phyloP scores from a whole-genome alignment of 345 rosid genomes.

The Bretschneidera sinensis region DNA sequence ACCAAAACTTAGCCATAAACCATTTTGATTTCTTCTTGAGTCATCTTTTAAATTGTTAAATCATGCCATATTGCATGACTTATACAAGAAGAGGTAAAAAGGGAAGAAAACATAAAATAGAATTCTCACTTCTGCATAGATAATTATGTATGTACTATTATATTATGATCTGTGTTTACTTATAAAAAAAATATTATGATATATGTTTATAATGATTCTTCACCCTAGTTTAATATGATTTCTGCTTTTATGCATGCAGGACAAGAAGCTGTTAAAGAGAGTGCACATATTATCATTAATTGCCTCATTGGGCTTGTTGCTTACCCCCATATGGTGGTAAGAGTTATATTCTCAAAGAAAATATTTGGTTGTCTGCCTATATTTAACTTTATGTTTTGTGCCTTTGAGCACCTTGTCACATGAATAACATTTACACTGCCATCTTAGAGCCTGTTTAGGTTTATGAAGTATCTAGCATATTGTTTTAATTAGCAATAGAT shows the following conservation, averaged over 20 bases:
- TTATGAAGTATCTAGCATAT: no score
- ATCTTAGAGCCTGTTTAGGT: no score
- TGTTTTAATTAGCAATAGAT: no score
- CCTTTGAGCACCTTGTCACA: background rate
- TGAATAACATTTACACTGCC: no score
- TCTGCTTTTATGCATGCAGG: slow-evolving; percentile 37
- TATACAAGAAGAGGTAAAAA: no score
- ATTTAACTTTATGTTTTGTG: background rate
- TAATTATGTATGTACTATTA: background rate
- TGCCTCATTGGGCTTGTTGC: slow-evolving; percentile 46
- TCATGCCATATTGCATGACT: no score
- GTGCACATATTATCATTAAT: slow-evolving; percentile 50
- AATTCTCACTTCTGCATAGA: background rate
- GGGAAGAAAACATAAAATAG: background rate
- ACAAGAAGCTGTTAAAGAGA: slow-evolving; percentile 51
- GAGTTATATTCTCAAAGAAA: background rate
- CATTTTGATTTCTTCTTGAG: no score
- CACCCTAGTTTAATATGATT: background rate
- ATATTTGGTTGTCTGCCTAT: background rate
- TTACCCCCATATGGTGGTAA: slow-evolving; percentile 75
- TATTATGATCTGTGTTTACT: no score
- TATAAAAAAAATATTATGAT: no score
- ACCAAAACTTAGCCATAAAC: no score
- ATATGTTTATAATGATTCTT: no score
- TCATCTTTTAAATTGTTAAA: no score